Percentiles rank a stretch among this genome's conserved stretches.
Evolutionary conservation across 2,329 filamentous ascomycete genomes (phyloP).

Genomic region (Corynespora cassiicola): DNA sequence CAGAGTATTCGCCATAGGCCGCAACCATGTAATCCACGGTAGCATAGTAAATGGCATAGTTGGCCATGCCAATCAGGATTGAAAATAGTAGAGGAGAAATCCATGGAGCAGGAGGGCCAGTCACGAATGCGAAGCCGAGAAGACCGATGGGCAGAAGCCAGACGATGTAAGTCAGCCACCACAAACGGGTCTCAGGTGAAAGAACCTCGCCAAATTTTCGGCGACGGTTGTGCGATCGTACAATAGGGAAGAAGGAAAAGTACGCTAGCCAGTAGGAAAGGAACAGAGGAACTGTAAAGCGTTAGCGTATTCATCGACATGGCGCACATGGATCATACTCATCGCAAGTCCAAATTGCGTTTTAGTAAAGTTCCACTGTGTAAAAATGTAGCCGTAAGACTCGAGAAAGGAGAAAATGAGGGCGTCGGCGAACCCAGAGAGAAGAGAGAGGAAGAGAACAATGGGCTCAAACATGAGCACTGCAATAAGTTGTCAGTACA

Average conservation of each 20-base stretch:
- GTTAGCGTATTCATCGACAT: too few species aligned
- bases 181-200: slow-evolving; percentile 69
- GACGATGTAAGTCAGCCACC: slow-evolving; percentile 67
- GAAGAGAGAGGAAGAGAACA: slow-evolving; percentile 71
- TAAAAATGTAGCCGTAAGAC: slow-evolving; percentile 70
- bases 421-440: slow-evolving; percentile 75
- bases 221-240: slow-evolving; percentile 56
- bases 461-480: slow-evolving; percentile 79
- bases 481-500: too few species aligned
- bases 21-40: slow-evolving; percentile 82
- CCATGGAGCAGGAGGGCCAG: slow-evolving; percentile 68
- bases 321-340: too few species aligned
- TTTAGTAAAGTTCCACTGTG: slow-evolving; percentile 68
- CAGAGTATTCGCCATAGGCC: slow-evolving; percentile 71
- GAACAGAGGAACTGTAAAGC: slow-evolving; percentile 66
- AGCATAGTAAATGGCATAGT: slow-evolving; percentile 74
- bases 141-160: slow-evolving; percentile 70
- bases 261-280: slow-evolving; percentile 70
- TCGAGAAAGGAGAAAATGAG: slow-evolving; percentile 81
- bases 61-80: slow-evolving; percentile 69
- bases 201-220: slow-evolving; percentile 53
- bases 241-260: slow-evolving; percentile 60
- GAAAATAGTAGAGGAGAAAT: slow-evolving; percentile 61
- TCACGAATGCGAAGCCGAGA: slow-evolving; percentile 69
- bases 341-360: slow-evolving; percentile 64